These are phyloP conservation scores for Zygotorulaspora sp. DNA, from an alignment of 805 yeast genomes.

Conservation along the genomic window DNA sequence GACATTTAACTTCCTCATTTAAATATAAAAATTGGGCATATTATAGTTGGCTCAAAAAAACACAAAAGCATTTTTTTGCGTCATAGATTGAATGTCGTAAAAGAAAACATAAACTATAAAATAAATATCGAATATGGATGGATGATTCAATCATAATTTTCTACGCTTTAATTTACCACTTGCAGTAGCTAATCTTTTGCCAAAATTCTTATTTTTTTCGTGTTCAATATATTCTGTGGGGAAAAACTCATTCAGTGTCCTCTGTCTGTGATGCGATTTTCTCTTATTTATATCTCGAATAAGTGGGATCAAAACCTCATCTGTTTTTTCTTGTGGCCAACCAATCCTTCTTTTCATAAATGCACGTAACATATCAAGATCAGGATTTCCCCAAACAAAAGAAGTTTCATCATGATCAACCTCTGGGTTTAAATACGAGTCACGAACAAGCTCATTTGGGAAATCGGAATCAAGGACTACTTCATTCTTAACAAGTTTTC, in stretches of 20 bases:
- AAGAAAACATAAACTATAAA: background rate
- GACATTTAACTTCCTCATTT: too few species aligned
- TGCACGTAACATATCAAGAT: slow-evolving; percentile 68
- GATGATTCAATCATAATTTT: too few species aligned
- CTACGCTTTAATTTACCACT: slow-evolving; percentile 43
- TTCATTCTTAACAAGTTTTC: slow-evolving; percentile 50
- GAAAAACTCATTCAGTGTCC: slow-evolving; percentile 62
- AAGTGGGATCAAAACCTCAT: slow-evolving; percentile 81
- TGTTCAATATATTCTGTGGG: slow-evolving; percentile 52
- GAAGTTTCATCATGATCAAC: slow-evolving; percentile 76
- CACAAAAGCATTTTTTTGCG: background rate
- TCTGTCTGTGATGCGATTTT: slow-evolving; percentile 50
- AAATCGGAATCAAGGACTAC: slow-evolving; percentile 55
- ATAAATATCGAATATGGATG: too few species aligned
- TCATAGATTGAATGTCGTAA: background rate
- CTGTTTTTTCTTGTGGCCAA: slow-evolving; percentile 73
- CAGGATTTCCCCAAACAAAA: slow-evolving; percentile 89
- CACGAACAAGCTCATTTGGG: slow-evolving; percentile 63
- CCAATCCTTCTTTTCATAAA: slow-evolving; percentile 68
- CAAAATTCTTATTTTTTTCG: slow-evolving; percentile 45
- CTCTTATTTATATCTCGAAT: slow-evolving; percentile 71
- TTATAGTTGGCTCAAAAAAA: too few species aligned
- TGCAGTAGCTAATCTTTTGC: slow-evolving; percentile 60
- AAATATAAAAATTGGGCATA: too few species aligned
- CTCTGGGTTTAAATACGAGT: slow-evolving; percentile 75